phyloP scores from a whole-genome alignment of 495 filamentous ascomycete genomes.

The Aspergillus funiculosus region DNA sequence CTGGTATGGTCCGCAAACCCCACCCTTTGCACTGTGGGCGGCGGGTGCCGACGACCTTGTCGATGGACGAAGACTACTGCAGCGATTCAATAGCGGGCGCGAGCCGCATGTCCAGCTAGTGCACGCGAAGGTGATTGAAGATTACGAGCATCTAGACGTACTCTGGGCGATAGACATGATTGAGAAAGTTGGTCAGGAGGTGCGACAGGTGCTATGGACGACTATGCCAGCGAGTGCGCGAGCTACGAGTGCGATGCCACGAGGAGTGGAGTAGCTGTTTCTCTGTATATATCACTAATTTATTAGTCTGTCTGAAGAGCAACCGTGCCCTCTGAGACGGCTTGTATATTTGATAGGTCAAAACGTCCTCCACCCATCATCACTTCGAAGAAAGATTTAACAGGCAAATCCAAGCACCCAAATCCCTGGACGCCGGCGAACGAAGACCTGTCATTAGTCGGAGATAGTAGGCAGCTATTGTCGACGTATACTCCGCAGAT shows the following conservation, averaged over 20 bases:
- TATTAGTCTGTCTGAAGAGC: no score
- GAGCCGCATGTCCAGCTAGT: slow-evolving; percentile 81
- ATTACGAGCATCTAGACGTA: slow-evolving; percentile 93
- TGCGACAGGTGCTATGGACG: slow-evolving; percentile 80
- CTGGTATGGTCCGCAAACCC: slow-evolving; percentile 77
- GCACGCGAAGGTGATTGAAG: slow-evolving; percentile 76
- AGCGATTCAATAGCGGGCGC: slow-evolving; percentile 65
- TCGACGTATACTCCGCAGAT: no score
- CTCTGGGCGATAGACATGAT: slow-evolving; percentile 91
- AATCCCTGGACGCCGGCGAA: no score
- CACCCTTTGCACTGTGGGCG: slow-evolving; percentile 88
- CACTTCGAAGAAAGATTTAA: no score
- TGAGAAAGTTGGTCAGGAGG: slow-evolving; percentile 76
- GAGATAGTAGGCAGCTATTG: no score
- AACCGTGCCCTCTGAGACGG: no score
- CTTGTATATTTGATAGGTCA: no score
- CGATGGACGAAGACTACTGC: slow-evolving; percentile 69
- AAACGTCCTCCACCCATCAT: no score
- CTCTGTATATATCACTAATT: no score
- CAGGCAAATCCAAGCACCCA: no score
- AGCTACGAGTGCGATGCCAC: slow-evolving; percentile 54
- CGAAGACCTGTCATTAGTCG: no score
- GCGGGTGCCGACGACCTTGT: slow-evolving; percentile 77
- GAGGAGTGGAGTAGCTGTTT: slow-evolving; percentile 32
- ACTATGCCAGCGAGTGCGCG: slow-evolving; percentile 52